Base-by-base conservation (phyloP, 2,329 filamentous ascomycete species). In the Verticillium klebahnii region DNA sequence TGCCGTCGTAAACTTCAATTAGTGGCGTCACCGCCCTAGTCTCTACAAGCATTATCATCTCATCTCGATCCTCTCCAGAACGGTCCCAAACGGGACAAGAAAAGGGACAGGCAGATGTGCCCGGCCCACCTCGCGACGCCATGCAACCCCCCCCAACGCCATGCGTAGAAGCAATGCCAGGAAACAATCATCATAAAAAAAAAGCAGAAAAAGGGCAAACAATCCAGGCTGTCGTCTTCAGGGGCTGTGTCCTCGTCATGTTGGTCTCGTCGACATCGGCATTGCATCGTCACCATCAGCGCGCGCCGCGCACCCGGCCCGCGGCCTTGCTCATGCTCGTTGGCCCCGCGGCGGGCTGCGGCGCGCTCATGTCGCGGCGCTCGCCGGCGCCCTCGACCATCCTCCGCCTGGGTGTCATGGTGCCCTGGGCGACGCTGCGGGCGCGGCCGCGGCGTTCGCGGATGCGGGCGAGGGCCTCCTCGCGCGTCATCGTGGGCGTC, bases 391-490 rank as follows among this genome's bases (percentile, higher is more conserved):
- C 84, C 64, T 81, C 77, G 45, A 85, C 71, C 80, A 85, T 84
- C 72, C 83, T 81, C 74, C 83, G 86, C 64, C 80, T 78, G 11
- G 86, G 86, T 50, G 88, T 89, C 63, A 82, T 77, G 6, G 85
- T 82, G 2, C 85, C 86, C 59, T 86, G 82, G 5, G 87, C 86
- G 62, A 89, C 84, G 72, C 88, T 91, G 67, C 86, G 82, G 61
- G 90, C 89, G 56, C 91, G 80, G 7, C 89, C 89, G 60, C 91
- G 79, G 32, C 91, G 82, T 75, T 91, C 88, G 60, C 87, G 83
- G 67, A 94, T 93, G 71, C 89, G 86, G 61, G 89, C 89, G 17
- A 94, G 81, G 3, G 90, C 90, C 73, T 92, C 82, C 72, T 92
- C 91, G 60, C 91, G 82, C 31, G 85, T 85, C 84, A 89, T 87